Percentiles rank a stretch among this genome's conserved stretches.
These are phyloP conservation scores for Microglena sp. DNA, from an alignment of 139 green algal species.

Conservation along the genomic window DNA sequence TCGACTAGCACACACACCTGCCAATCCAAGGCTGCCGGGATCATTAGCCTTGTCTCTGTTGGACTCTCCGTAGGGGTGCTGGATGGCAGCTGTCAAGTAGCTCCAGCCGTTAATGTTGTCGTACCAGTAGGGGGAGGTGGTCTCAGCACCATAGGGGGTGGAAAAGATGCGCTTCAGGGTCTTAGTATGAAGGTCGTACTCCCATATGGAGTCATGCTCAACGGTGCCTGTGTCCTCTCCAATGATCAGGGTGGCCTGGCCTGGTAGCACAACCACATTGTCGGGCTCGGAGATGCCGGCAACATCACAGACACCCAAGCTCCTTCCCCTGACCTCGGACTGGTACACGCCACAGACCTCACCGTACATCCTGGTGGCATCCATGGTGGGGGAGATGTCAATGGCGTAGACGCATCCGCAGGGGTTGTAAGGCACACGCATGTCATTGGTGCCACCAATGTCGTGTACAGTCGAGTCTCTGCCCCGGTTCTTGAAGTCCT, in stretches of 20 bases:
- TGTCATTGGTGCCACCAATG: constrained; percentile 19
- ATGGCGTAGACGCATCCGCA: constrained; percentile 35
- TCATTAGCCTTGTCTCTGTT: background rate
- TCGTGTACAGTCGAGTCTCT: constrained; percentile 9
- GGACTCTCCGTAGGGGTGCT: constrained; percentile 50
- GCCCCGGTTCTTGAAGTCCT: constrained; percentile 20
- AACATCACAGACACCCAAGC: constrained; percentile 8
- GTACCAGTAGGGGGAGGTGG: constrained; percentile 35
- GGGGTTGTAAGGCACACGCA: constrained; percentile 28
- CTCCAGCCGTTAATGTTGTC: constrained; percentile 26
- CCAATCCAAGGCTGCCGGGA: too few relatives aligned
- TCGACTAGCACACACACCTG: too few relatives aligned
- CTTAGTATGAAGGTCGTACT: constrained; percentile 24
- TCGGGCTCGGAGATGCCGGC: constrained; percentile 24
- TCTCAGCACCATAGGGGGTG: constrained; percentile 45
- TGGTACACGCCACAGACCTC: constrained; percentile 7
- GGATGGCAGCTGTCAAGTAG: constrained; percentile 35
- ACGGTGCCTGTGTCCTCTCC: constrained; percentile 25
- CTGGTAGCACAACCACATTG: constrained; percentile 21
- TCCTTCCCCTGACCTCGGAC: background rate
- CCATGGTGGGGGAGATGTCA: background rate
- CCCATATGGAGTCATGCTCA: constrained; percentile 46
- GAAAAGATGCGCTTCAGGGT: constrained; percentile 33
- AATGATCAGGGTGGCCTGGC: constrained; percentile 28
- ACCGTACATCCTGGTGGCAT: constrained; percentile 16